A percentile compares a stretch with the other conserved stretches of the same genome.
phyloP scores from a whole-genome alignment of 129 eudicot genomes.

The Pseudognaphalium luteoalbum region DNA sequence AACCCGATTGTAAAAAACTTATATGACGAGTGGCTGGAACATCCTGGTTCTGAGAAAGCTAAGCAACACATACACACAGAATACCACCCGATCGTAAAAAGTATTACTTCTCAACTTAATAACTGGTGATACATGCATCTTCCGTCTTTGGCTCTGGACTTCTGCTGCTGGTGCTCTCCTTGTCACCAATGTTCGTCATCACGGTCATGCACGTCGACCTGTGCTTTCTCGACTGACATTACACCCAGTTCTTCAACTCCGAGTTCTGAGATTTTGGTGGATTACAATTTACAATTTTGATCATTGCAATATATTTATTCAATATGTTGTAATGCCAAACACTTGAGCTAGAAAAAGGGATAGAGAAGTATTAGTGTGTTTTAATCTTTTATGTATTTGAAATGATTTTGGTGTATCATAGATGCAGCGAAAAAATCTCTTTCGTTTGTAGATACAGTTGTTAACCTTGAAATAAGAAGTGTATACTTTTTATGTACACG shows the following conservation, averaged over 20 bases:
- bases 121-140: conserved; percentile 56
- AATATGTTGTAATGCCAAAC: not conserved
- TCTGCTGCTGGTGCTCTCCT: not conserved
- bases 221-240: not conserved
- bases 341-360: not conserved
- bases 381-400: no score
- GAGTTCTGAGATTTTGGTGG: not conserved
- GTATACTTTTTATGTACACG: no score
- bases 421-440: no score
- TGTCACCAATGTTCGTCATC: not conserved
- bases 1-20: conserved; percentile 59
- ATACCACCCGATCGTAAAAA: conserved; percentile 79
- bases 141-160: not conserved
- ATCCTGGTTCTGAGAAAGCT: conserved; percentile 87
- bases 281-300: not conserved
- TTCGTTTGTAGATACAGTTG: no score
- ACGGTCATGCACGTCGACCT: not conserved
- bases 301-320: not conserved
- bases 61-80: conserved; percentile 66
- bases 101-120: conserved; percentile 71
- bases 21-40: conserved; percentile 73
- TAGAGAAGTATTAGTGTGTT: not conserved
- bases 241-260: not conserved
- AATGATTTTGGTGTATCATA: no score
- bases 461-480: no score